Percentiles rank a stretch among this genome's conserved stretches.
Evolutionary conservation across 805 yeast genomes (phyloP).

Genomic region (Sugiyamaella floridensis): DNA sequence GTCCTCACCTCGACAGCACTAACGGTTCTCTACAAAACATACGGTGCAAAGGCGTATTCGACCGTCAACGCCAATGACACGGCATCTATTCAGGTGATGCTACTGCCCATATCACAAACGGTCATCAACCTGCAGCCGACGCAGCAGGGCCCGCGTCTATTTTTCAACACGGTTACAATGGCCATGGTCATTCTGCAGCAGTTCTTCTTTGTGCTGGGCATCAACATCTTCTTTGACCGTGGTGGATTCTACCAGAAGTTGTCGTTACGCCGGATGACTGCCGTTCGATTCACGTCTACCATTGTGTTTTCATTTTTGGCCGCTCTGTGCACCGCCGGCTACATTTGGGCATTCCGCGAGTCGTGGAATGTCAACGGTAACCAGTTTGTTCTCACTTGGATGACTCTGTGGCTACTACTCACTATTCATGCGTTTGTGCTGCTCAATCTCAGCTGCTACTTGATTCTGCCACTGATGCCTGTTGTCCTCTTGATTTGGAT

Average conservation of each 20-base stretch:
- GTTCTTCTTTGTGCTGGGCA: conserved; percentile 9
- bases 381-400: conserved; percentile 13
- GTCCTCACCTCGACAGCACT: background rate
- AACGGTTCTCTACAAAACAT: background rate
- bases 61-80: conserved; percentile 1
- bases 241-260: background rate
- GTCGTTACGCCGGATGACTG: background rate
- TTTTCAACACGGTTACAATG: conserved; percentile 7
- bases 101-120: conserved; percentile 4
- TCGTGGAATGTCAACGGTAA: conserved; percentile 9
- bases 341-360: conserved; percentile 14
- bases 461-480: conserved; percentile 9
- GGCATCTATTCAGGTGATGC: conserved; percentile 1
- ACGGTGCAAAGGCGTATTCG: conserved; percentile 1
- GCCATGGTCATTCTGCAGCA: conserved; percentile 13
- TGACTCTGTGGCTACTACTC: conserved; percentile 8
- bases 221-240: background rate
- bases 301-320: conserved; percentile 1
- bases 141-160: conserved; percentile 6
- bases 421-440: conserved; percentile 1
- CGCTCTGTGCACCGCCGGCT: conserved; percentile 6
- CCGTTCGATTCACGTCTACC: conserved; percentile 1
- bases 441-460: background rate
- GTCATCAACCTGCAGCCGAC: conserved; percentile 7
- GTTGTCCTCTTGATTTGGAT: conserved; percentile 7